Evolutionary conservation across 805 yeast species (phyloP).

Genomic region (Cyberlindnera meyerae): DNA sequence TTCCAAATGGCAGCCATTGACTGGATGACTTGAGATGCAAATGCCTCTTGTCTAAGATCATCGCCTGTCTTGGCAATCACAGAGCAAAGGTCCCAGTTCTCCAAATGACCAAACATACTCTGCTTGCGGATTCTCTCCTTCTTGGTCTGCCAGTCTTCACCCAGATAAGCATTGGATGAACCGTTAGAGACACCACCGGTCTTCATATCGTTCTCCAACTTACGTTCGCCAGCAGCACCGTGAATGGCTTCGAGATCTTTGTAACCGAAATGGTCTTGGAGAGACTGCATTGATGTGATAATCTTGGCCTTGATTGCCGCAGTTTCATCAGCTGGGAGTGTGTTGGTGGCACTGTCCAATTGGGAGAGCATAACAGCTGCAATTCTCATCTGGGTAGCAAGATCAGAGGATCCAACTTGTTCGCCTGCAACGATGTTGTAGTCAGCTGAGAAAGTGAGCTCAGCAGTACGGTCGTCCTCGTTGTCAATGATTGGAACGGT

Average conservation of each 20-base stretch:
- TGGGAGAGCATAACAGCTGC: conserved; percentile 95
- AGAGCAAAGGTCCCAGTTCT: conserved; percentile 92
- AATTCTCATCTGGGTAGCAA: conserved; percentile 91
- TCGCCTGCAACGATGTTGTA: conserved; percentile 24
- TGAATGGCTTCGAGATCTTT: conserved; percentile 45
- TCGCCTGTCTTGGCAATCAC: conserved; percentile 96
- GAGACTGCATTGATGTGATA: conserved; percentile 67
- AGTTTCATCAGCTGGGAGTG: conserved; percentile 53
- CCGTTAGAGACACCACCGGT: conserved; percentile 59
- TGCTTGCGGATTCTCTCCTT: conserved; percentile 73
- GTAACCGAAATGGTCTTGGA: conserved; percentile 62
- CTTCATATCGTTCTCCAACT: conserved; percentile 86
- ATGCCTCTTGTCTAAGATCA: conserved; percentile 94
- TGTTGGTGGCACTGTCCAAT: conserved; percentile 59
- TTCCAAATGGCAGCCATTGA: conserved; percentile 86
- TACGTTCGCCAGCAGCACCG: conserved; percentile 85
- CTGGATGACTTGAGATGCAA: conserved; percentile 90
- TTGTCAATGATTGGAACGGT: conserved; percentile 36
- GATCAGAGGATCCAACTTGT: conserved; percentile 26
- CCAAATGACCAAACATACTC: conserved; percentile 78
- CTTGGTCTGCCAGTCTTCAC: conserved; percentile 90
- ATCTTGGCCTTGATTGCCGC: conserved; percentile 63
- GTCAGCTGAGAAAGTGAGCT: conserved; percentile 32
- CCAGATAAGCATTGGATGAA: conserved; percentile 51
- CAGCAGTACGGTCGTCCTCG: conserved; percentile 33